A percentile compares a stretch with the other conserved stretches of the same genome.
Evolutionary conservation across 805 yeast genomes (phyloP).

Genomic region (Pichia gijzeniarum): DNA sequence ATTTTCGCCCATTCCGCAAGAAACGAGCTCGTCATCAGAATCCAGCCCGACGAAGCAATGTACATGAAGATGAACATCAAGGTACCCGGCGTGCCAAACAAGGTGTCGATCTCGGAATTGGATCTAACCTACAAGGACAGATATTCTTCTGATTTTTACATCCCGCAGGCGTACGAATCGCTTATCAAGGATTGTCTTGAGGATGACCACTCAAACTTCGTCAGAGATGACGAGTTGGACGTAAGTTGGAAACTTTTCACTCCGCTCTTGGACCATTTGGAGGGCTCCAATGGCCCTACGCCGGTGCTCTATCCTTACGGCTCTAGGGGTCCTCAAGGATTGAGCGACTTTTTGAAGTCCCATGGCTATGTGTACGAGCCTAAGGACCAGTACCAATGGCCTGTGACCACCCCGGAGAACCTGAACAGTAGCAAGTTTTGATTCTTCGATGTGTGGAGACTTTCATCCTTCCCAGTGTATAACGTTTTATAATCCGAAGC

Average conservation of each 20-base stretch:
- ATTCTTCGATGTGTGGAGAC: not conserved
- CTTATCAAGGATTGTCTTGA: constrained; percentile 82
- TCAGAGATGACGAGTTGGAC: constrained; percentile 95
- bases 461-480: too few relatives aligned
- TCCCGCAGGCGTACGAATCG: constrained; percentile 97
- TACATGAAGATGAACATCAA: constrained; percentile 90
- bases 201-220: constrained; percentile 96
- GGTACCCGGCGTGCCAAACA: constrained; percentile 84
- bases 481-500: too few relatives aligned
- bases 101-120: constrained; percentile 79
- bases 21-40: constrained; percentile 88
- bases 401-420: constrained; percentile 56
- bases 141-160: constrained; percentile 74
- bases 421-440: constrained; percentile 25
- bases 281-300: constrained; percentile 58
- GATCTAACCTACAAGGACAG: constrained; percentile 81
- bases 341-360: constrained; percentile 52
- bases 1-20: constrained; percentile 75
- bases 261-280: constrained; percentile 77
- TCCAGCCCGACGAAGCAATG: constrained; percentile 93
- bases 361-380: constrained; percentile 71
- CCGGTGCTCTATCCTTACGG: constrained; percentile 81
- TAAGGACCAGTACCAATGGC: constrained; percentile 81
- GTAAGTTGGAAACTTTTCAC: constrained; percentile 91
- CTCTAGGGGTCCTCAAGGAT: constrained; percentile 74